These are phyloP conservation scores for Bocquillonia castaneifolia DNA, from an alignment of 441 rosid species.

Conservation along the genomic window DNA sequence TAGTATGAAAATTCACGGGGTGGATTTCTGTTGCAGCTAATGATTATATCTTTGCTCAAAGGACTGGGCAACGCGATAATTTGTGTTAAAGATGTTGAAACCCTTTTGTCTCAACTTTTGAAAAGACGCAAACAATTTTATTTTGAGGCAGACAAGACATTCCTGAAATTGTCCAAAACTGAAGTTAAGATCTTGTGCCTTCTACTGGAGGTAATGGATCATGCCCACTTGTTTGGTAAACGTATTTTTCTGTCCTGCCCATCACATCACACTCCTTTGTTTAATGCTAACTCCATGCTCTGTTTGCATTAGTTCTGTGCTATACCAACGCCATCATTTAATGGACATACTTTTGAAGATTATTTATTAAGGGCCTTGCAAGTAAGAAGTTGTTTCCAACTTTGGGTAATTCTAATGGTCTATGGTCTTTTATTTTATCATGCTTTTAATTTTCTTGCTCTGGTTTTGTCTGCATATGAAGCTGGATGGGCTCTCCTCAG, in stretches of 20 bases:
- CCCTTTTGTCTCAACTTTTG: constrained; percentile 59
- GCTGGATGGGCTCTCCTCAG: constrained; percentile 52
- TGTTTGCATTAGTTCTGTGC: constrained; percentile 37
- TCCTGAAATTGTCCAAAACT: constrained; percentile 46
- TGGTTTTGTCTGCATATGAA: constrained; percentile 35
- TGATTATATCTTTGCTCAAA: constrained; percentile 69
- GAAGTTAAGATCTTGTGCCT: constrained; percentile 76
- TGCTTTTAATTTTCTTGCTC: constrained; percentile 7
- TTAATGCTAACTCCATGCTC: background rate
- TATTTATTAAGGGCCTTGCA: constrained; percentile 57
- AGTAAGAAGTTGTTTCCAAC: constrained; percentile 43
- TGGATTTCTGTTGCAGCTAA: constrained; percentile 53
- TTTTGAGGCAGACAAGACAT: constrained; percentile 41
- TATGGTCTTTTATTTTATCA: constrained; percentile 4
- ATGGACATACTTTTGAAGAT: constrained; percentile 44
- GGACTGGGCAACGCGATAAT: constrained; percentile 63
- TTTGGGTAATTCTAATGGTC: constrained; percentile 10
- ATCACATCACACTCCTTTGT: constrained; percentile 13
- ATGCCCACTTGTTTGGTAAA: background rate
- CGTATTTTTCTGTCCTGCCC: background rate
- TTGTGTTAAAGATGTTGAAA: constrained; percentile 51
- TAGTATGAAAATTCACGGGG: constrained; percentile 16
- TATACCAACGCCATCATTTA: constrained; percentile 33
- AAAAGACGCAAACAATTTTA: constrained; percentile 50
- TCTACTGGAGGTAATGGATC: constrained; percentile 77